Evolutionary conservation across 2,329 filamentous ascomycete genomes (phyloP).

Genomic region (Cercospora sesami): DNA sequence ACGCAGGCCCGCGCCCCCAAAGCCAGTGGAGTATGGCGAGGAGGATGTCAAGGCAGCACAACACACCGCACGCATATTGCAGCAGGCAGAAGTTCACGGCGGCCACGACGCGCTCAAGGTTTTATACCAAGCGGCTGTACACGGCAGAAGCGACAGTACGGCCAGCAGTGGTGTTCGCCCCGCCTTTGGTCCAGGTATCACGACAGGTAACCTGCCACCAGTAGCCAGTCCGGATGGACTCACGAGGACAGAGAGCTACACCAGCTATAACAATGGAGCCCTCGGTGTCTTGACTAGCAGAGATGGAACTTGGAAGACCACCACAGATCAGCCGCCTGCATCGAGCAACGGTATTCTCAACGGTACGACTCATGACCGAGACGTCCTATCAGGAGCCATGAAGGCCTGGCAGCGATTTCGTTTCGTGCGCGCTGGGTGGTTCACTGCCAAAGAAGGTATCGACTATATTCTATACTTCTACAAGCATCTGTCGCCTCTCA

Average conservation of each 20-base stretch:
- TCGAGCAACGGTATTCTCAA: conserved; percentile 22
- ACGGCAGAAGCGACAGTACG: conserved; percentile 49
- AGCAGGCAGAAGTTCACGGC: conserved; percentile 73
- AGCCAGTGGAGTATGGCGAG: conserved; percentile 43
- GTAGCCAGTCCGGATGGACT: conserved; percentile 29
- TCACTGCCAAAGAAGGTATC: conserved; percentile 89
- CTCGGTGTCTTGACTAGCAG: conserved; percentile 27
- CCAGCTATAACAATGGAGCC: conserved; percentile 27
- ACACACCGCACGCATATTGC: conserved; percentile 59
- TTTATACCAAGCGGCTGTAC: conserved; percentile 76
- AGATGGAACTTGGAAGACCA: conserved; percentile 29
- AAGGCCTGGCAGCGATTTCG: conserved; percentile 88
- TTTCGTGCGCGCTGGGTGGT: conserved; percentile 96
- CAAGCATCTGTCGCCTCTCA: conserved; percentile 83
- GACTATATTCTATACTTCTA: conserved; percentile 97
- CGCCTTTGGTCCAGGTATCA: conserved; percentile 28
- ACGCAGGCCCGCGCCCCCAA: conserved; percentile 56
- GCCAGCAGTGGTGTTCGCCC: conserved; percentile 32
- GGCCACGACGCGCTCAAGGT: conserved; percentile 91
- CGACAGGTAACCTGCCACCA: conserved; percentile 25
- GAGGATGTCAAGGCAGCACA: conserved; percentile 61
- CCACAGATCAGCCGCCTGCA: conserved; percentile 28
- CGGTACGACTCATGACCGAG: conserved; percentile 36
- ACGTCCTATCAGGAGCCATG: conserved; percentile 62
- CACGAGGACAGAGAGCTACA: conserved; percentile 17